Evolutionary conservation across 2,329 filamentous ascomycete species (phyloP).

Genomic region (Alternaria conjuncta): DNA sequence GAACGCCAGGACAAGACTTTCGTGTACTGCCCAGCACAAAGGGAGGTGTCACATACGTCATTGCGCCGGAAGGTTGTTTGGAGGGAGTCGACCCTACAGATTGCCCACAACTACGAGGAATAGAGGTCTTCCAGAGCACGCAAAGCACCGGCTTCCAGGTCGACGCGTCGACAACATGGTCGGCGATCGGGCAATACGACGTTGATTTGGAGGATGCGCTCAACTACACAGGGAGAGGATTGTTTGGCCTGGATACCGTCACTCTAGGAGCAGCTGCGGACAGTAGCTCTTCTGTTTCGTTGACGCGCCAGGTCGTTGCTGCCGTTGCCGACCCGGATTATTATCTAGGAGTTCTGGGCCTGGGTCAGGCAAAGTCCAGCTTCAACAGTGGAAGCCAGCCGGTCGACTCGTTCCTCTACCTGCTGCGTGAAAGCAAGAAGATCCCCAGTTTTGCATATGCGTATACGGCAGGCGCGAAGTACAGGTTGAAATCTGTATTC

Average conservation of each 20-base stretch:
- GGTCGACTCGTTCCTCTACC: slow-evolving; percentile 35
- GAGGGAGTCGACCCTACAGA: slow-evolving; percentile 33
- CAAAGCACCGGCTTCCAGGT: slow-evolving; percentile 42
- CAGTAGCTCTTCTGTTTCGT: slow-evolving; percentile 19
- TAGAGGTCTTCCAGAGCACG: slow-evolving; percentile 36
- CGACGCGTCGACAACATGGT: slow-evolving; percentile 41
- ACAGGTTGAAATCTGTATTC: slow-evolving; percentile 40
- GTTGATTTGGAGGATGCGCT: slow-evolving; percentile 39
- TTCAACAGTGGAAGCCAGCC: slow-evolving; percentile 38
- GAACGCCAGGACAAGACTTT: slow-evolving; percentile 49
- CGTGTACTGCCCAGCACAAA: slow-evolving; percentile 46
- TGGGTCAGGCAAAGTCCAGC: slow-evolving; percentile 38
- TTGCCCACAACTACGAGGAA: slow-evolving; percentile 40
- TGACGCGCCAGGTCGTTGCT: slow-evolving; percentile 39
- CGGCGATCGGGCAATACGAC: slow-evolving; percentile 40
- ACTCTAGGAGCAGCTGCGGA: slow-evolving; percentile 32
- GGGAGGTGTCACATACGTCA: slow-evolving; percentile 37
- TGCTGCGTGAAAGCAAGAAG: slow-evolving; percentile 33
- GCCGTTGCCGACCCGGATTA: slow-evolving; percentile 39
- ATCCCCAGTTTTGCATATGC: slow-evolving; percentile 46
- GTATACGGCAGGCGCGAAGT: slow-evolving; percentile 47
- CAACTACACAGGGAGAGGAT: slow-evolving; percentile 32
- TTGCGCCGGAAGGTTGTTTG: slow-evolving; percentile 46
- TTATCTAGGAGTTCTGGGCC: slow-evolving; percentile 38
- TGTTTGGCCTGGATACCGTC: slow-evolving; percentile 44